Evolutionary conservation across 306 rosid species (phyloP), one percentile per base, ranked within the genome.

Genomic region (Sophora flavescens): DNA sequence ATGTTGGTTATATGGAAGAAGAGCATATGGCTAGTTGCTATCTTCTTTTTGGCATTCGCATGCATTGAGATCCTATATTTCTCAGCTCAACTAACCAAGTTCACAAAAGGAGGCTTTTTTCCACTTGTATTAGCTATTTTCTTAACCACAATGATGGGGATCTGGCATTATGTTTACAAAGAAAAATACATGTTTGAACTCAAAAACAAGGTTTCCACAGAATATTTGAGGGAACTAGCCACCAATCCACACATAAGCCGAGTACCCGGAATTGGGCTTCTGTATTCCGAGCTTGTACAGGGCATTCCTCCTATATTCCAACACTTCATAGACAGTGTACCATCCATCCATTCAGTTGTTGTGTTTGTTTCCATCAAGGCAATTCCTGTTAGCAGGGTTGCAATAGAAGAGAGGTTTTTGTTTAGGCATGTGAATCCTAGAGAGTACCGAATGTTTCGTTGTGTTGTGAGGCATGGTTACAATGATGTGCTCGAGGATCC

Each of bases 281-380:
- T 93, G 4, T 93, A 89, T 18, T 89, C 96, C 0, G 98, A 93
- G 78, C 87, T 93, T 6, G 98, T 91, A 13, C 96, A 91, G 50
- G 98, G 97, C 6, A 88, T 93, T 76, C 98, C 98, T 56, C 95
- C 96, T 0, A 89, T 93, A 15, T 93, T 93, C 69, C 82, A 87
- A 8, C 98, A 93, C 80, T 79, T 91, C 11, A 48, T 93, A 33
- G 50, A 81, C 9, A 89, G 76, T 18, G 70, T 93, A 6, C 93
- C 93, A 2, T 89, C 96, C 3, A 80, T 91, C 74, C 97, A 93
- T 16, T 91, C 97, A 0, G 80, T 93, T 26, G 62, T 93, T 1
- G 90, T 93, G 2, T 83, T 91, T 33, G 92, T 93, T 65, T 91
- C 96, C 4, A 81, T 93, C 56, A 93, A 93, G 87, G 61, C 87